These are phyloP conservation scores for Orbilia brochopaga DNA, from an alignment of 2,329 filamentous ascomycete species.

Conservation along the genomic window DNA sequence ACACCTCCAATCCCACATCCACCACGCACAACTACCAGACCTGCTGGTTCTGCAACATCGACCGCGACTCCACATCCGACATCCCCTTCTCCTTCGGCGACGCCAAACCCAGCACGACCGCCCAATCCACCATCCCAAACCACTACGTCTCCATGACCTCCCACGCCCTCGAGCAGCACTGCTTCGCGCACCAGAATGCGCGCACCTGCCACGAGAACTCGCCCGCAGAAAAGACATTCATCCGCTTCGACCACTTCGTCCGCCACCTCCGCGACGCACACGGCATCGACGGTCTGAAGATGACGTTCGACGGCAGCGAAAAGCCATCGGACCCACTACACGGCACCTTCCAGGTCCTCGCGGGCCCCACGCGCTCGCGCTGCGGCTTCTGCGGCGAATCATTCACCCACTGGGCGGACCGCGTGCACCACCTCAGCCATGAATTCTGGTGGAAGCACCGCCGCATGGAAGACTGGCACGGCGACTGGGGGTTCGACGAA, in stretches of 20 bases:
- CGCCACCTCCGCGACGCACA: conserved; percentile 40
- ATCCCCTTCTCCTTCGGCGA: conserved; percentile 39
- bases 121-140: conserved; percentile 21
- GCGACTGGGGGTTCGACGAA: conserved; percentile 48
- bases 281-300: conserved; percentile 37
- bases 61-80: conserved; percentile 20
- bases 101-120: conserved; percentile 13
- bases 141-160: conserved; percentile 33
- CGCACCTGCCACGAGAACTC: conserved; percentile 44
- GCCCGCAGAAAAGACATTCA: conserved; percentile 43
- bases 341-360: conserved; percentile 28
- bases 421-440: conserved; percentile 43
- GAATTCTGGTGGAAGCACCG: conserved; percentile 49
- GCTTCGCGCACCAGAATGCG: conserved; percentile 31
- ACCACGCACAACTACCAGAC: conserved; percentile 17
- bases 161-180: conserved; percentile 41
- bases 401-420: conserved; percentile 42
- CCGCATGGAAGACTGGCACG: conserved; percentile 44
- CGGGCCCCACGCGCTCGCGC: conserved; percentile 33
- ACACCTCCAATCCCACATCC: not conserved
- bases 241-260: conserved; percentile 47
- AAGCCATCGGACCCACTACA: conserved; percentile 22
- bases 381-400: conserved; percentile 49
- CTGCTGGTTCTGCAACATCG: conserved; percentile 48
- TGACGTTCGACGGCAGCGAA: conserved; percentile 28